A percentile compares a stretch with the other conserved stretches of the same genome.
These are phyloP conservation scores for Beauveria sp. DNA, from an alignment of 2,329 filamentous ascomycete species.

Conservation along the genomic window DNA sequence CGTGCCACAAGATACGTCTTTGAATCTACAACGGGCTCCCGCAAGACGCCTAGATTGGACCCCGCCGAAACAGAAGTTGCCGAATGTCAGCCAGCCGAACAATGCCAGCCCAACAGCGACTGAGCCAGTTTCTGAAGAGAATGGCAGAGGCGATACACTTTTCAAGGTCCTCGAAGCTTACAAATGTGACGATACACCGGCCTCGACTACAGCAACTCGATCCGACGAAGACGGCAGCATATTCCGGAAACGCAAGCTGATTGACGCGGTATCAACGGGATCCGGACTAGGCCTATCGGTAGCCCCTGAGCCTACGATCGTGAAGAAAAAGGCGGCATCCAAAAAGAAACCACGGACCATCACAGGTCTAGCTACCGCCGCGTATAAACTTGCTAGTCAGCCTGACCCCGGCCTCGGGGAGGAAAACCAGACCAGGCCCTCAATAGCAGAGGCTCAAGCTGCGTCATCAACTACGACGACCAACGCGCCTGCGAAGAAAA, in stretches of 20 bases:
- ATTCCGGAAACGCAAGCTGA: conserved; percentile 48
- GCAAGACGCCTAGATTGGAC: conserved; percentile 60
- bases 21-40: conserved; percentile 41
- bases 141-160: conserved; percentile 28
- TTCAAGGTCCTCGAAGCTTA: conserved; percentile 36
- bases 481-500: not conserved
- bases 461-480: not conserved
- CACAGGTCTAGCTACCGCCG: conserved; percentile 68
- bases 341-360: conserved; percentile 69
- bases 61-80: conserved; percentile 42
- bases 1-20: conserved; percentile 20
- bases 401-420: conserved; percentile 20
- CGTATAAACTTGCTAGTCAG: conserved; percentile 41
- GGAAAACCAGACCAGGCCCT: not conserved
- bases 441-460: not conserved
- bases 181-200: conserved; percentile 24
- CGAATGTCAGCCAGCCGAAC: conserved; percentile 22
- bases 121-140: not conserved
- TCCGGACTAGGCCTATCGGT: conserved; percentile 12
- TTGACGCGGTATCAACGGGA: conserved; percentile 39
- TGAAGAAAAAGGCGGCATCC: conserved; percentile 44
- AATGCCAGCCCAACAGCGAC: conserved; percentile 18
- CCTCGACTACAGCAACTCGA: conserved; percentile 11
- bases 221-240: conserved; percentile 25
- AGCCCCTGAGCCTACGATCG: conserved; percentile 20